A percentile compares a stretch with the other conserved stretches of the same genome.
Evolutionary conservation across 306 rosid species (phyloP).

Genomic region (Cicer yamashitae): DNA sequence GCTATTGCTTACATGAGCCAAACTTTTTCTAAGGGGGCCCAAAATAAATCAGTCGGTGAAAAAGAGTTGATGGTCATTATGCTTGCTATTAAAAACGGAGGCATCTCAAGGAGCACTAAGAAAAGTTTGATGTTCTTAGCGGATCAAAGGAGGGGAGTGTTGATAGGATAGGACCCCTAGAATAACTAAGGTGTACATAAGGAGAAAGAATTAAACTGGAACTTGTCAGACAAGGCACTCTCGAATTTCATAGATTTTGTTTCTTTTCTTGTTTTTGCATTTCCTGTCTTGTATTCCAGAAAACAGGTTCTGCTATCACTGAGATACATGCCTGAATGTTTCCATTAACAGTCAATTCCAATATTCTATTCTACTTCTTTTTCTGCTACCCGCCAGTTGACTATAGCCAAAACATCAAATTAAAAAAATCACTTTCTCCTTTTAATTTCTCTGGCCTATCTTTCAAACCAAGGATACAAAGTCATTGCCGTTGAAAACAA

Average conservation of each 20-base stretch:
- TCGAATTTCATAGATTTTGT: background rate
- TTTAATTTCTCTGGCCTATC: background rate
- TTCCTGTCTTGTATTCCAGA: conserved; percentile 4
- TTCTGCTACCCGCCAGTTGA: conserved; percentile 16
- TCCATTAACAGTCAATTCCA: background rate
- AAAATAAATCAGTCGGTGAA: background rate
- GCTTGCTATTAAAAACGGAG: too few species aligned
- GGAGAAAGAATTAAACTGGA: background rate
- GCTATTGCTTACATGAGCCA: background rate
- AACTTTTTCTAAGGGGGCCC: background rate
- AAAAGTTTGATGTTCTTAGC: background rate
- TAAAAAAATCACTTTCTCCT: conserved; percentile 9
- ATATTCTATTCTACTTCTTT: background rate
- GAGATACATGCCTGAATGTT: background rate
- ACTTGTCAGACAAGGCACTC: conserved; percentile 3
- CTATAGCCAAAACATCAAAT: conserved; percentile 15
- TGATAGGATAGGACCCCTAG: background rate
- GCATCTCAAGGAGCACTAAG: background rate
- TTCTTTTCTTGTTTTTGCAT: background rate
- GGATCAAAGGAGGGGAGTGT: background rate
- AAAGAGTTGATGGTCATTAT: background rate
- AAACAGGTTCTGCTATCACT: background rate
- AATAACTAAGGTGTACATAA: background rate
- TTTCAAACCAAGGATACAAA: conserved; percentile 22
- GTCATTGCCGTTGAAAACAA: conserved; percentile 13